Percentiles rank a stretch among this genome's conserved stretches.
phyloP scores from a whole-genome alignment of 2,329 filamentous ascomycete species.

The Diaporthe citri region DNA sequence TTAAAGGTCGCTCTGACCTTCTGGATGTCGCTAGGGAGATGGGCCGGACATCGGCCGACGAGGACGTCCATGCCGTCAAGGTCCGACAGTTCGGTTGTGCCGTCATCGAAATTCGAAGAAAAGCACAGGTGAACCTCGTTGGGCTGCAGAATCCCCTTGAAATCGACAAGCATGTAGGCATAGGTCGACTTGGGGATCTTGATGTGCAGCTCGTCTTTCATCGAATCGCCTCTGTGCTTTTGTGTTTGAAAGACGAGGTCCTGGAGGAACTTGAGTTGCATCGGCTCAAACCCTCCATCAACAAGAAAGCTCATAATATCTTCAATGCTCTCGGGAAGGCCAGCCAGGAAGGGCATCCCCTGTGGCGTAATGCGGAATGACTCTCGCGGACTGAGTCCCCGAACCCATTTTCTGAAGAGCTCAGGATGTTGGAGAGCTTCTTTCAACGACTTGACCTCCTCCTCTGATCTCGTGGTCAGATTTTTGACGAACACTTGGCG shows the following conservation, averaged over 20 bases:
- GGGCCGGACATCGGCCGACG: conserved; percentile 78
- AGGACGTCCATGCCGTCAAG: conserved; percentile 72
- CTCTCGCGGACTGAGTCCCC: conserved; percentile 52
- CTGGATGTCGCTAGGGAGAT: conserved; percentile 80
- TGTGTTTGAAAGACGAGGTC: conserved; percentile 62
- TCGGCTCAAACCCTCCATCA: conserved; percentile 70
- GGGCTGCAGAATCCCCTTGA: conserved; percentile 69
- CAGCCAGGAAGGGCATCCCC: conserved; percentile 59
- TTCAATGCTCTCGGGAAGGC: conserved; percentile 62
- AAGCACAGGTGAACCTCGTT: conserved; percentile 78
- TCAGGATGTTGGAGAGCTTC: conserved; percentile 63
- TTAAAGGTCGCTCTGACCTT: conserved; percentile 71
- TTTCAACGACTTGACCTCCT: conserved; percentile 65
- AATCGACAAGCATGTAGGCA: conserved; percentile 77
- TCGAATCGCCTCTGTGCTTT: conserved; percentile 62
- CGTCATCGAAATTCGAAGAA: conserved; percentile 71
- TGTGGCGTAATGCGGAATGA: conserved; percentile 55
- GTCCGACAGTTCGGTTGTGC: conserved; percentile 64
- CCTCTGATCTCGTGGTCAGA: conserved; percentile 62
- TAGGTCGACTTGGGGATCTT: conserved; percentile 72
- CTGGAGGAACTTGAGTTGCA: conserved; percentile 61
- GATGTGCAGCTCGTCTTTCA: conserved; percentile 71
- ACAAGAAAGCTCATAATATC: conserved; percentile 67
- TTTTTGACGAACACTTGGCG: conserved; percentile 61
- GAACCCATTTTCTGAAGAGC: conserved; percentile 67